A percentile compares a stretch with the other conserved stretches of the same genome.
These are phyloP conservation scores for Dactylellina sp. DNA, from an alignment of 2,329 filamentous ascomycete genomes.

Conservation along the genomic window DNA sequence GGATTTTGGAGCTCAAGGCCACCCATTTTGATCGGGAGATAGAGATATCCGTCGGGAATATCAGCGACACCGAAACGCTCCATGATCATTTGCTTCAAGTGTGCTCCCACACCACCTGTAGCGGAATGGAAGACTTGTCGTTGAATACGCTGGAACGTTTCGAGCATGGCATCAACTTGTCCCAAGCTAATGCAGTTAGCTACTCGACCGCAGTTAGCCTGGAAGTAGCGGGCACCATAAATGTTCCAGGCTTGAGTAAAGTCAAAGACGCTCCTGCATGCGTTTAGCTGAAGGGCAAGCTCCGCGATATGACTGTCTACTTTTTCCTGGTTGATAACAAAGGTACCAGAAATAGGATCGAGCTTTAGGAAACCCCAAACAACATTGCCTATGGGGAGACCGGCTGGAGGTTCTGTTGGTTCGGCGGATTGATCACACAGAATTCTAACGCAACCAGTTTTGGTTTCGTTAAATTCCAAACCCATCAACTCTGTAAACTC, in stretches of 20 bases:
- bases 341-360: slow-evolving; percentile 68
- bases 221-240: slow-evolving; percentile 71
- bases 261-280: slow-evolving; percentile 70
- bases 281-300: slow-evolving; percentile 70
- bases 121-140: slow-evolving; percentile 66
- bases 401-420: slow-evolving; percentile 57
- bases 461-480: slow-evolving; percentile 70
- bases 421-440: slow-evolving; percentile 56
- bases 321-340: slow-evolving; percentile 71
- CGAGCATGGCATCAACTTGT: slow-evolving; percentile 70
- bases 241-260: slow-evolving; percentile 73
- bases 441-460: slow-evolving; percentile 69
- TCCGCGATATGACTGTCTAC: slow-evolving; percentile 73
- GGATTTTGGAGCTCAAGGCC: slow-evolving; percentile 67
- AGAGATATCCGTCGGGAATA: slow-evolving; percentile 67
- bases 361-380: slow-evolving; percentile 72
- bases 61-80: slow-evolving; percentile 68
- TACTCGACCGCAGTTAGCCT: slow-evolving; percentile 69
- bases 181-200: slow-evolving; percentile 69
- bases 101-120: slow-evolving; percentile 67
- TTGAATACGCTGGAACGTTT: slow-evolving; percentile 69
- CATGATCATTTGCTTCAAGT: slow-evolving; percentile 69
- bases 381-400: slow-evolving; percentile 69
- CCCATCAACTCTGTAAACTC: slow-evolving; percentile 70
- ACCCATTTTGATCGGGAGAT: slow-evolving; percentile 66